Base-by-base conservation (phyloP, 2,329 filamentous ascomycete genomes). In the Diaporthe vaccinii region DNA sequence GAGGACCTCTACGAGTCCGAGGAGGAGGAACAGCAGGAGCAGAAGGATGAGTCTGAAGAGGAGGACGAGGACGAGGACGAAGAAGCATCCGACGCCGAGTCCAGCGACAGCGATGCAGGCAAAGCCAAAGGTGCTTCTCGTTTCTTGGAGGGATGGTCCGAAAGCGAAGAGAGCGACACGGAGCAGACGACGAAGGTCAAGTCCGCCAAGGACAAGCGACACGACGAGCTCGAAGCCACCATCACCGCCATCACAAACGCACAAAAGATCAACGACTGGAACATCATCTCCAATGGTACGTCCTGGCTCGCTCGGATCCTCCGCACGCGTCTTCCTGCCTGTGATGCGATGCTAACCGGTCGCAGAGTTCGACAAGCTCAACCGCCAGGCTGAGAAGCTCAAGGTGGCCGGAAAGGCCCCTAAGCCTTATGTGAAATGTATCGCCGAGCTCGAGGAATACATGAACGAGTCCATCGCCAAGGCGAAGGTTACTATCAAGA, bases 231-330 rank as follows among this genome's bases (percentile, higher is more conserved):
- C 76, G 96, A 99, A 85, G 91, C 91, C 76, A 98, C 93, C 58
- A 94, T 98, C 82, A 93, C 94, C 84, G 87, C 94, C 82, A 98
- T 99, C 82, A 96, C 98, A 84, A 99, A 99, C 87, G 96, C 95
- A 77, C 90, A 97, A 86, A 98, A 98, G 90, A 99, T 98, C 83
- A 95, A 94, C 82, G 97, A 99, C 87, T 99, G 97, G 97, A 94
- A 93, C 79, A 93, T 96, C 78, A 97, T 98, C 80, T 94, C 95
- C 77, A 91, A 91, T 82, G 95, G 96, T 97, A 90, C 81, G 93
- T 82, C n/a, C n/a, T 10, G 20, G 70, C 10, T 25, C 62, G 34
- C 22, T 36, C 20, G 28, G 25, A 14, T 39, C 4, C 12, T 34
- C 4, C 53, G 22, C 62, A 25, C 46, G 36, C 34, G 25, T 51